phyloP scores from a whole-genome alignment of 179 eudicot genomes.

The Silene noctiflora region DNA sequence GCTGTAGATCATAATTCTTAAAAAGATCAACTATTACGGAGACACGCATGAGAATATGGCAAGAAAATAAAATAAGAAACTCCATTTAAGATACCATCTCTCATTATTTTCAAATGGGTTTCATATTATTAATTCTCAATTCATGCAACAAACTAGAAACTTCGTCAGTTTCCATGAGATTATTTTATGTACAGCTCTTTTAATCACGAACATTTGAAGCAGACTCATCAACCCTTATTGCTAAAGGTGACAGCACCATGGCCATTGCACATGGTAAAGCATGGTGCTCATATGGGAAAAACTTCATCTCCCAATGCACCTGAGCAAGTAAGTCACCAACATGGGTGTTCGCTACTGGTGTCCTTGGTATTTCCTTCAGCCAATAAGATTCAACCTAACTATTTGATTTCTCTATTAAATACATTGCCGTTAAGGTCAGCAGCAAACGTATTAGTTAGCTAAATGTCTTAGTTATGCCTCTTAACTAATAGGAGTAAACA shows the following conservation, averaged over 20 bases:
- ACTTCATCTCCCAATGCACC: not conserved
- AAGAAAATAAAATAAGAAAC: not conserved
- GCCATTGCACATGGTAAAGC: not conserved
- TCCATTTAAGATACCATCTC: not conserved
- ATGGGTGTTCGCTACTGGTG: not conserved
- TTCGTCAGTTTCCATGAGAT: too few relatives aligned
- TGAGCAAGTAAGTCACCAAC: not conserved
- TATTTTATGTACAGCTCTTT: not conserved
- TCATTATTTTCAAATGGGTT: not conserved
- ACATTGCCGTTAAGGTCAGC: not conserved
- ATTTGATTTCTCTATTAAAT: not conserved
- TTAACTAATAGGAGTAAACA: not conserved
- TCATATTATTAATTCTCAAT: not conserved
- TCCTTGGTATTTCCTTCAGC: not conserved
- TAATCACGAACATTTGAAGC: not conserved
- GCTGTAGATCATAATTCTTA: not conserved
- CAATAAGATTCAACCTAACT: not conserved
- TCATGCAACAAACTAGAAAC: not conserved
- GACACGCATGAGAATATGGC: not conserved
- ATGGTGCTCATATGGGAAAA: not conserved
- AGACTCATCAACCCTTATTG: not conserved
- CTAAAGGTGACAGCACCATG: constrained; percentile 1
- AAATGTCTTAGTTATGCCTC: not conserved
- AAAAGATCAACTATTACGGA: not conserved
- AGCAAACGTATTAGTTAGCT: not conserved